Conservation (phyloP, 2,329 filamentous ascomycete species). For the Colletotrichum ledebouriae region DNA sequence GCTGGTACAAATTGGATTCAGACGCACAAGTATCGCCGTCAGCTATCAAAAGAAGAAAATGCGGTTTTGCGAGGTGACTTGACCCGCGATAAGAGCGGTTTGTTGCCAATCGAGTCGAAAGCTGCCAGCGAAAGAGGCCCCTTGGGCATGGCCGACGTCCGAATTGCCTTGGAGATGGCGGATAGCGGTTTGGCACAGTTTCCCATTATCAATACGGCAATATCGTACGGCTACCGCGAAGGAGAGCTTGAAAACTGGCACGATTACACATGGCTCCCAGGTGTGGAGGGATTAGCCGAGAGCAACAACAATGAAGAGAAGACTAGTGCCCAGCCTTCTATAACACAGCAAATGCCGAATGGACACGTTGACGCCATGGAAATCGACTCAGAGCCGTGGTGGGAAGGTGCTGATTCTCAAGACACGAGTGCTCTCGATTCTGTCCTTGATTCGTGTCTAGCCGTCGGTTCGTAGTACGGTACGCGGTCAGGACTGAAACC, state of each 20-base stretch:
- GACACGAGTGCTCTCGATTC: slow-evolving; percentile 68
- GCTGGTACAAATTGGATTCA: slow-evolving; percentile 79
- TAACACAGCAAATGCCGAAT: slow-evolving; percentile 58
- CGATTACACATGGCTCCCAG: slow-evolving; percentile 68
- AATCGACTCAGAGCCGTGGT: slow-evolving; percentile 67
- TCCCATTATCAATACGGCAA: slow-evolving; percentile 78
- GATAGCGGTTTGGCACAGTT: slow-evolving; percentile 83
- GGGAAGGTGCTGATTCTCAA: slow-evolving; percentile 70
- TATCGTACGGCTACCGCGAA: slow-evolving; percentile 80
- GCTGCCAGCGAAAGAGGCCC: slow-evolving; percentile 79
- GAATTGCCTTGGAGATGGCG: slow-evolving; percentile 80
- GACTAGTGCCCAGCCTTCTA: slow-evolving; percentile 51
- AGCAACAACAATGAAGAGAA: slow-evolving; percentile 41
- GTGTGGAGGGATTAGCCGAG: slow-evolving; percentile 24
- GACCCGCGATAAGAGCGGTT: slow-evolving; percentile 78
- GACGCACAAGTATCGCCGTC: slow-evolving; percentile 81
- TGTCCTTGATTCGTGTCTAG: slow-evolving; percentile 69
- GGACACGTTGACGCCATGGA: slow-evolving; percentile 71
- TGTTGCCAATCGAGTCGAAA: slow-evolving; percentile 85
- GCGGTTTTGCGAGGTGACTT: slow-evolving; percentile 80
- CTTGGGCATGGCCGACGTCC: slow-evolving; percentile 82
- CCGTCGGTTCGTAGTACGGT: slow-evolving; percentile 54
- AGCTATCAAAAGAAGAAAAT: slow-evolving; percentile 82
- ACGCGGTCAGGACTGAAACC: slow-evolving; percentile 8
- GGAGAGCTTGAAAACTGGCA: slow-evolving; percentile 79